Conservation (phyloP, 2,329 filamentous ascomycete genomes). For the Colletotrichum spinosum region DNA sequence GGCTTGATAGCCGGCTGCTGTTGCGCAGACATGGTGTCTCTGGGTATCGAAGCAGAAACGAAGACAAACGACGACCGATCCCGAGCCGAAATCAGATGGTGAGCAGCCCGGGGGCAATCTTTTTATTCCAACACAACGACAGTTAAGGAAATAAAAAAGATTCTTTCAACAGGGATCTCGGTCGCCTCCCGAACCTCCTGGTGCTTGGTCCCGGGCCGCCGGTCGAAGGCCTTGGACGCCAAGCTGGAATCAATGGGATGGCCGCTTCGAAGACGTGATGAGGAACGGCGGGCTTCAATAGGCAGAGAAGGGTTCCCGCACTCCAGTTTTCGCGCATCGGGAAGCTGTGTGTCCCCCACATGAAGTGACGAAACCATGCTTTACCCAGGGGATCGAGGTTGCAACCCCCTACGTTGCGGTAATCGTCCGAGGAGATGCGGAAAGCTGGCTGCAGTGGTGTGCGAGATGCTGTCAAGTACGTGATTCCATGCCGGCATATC, state of each 20-base stretch:
- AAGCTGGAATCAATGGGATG: conserved; percentile 4
- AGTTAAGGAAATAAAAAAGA: background rate
- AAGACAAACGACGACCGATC: too few species aligned
- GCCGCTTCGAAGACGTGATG: conserved; percentile 1
- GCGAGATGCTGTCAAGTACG: too few species aligned
- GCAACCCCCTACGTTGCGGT: background rate
- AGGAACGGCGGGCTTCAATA: background rate
- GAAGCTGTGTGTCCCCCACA: conserved; percentile 3
- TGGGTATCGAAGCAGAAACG: background rate
- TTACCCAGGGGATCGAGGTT: background rate
- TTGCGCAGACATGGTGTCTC: conserved; percentile 24
- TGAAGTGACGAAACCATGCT: conserved; percentile 11
- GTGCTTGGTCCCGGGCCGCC: background rate
- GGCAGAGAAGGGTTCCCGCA: background rate
- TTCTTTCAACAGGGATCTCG: conserved; percentile 2
- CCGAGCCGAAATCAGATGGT: too few species aligned
- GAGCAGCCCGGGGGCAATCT: too few species aligned
- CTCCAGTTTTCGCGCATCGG: conserved; percentile 21
- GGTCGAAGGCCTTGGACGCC: background rate
- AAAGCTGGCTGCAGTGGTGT: background rate
- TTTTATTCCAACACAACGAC: background rate
- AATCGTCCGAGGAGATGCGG: conserved; percentile 15
- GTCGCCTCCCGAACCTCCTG: conserved; percentile 14
- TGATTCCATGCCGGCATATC: too few species aligned
- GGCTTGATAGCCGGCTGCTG: conserved; percentile 5